Evolutionary conservation across 768 basidiomycete genomes (phyloP), one percentile per base, ranked within the genome.

Genomic region (Psilocybe subaeruginosa): DNA sequence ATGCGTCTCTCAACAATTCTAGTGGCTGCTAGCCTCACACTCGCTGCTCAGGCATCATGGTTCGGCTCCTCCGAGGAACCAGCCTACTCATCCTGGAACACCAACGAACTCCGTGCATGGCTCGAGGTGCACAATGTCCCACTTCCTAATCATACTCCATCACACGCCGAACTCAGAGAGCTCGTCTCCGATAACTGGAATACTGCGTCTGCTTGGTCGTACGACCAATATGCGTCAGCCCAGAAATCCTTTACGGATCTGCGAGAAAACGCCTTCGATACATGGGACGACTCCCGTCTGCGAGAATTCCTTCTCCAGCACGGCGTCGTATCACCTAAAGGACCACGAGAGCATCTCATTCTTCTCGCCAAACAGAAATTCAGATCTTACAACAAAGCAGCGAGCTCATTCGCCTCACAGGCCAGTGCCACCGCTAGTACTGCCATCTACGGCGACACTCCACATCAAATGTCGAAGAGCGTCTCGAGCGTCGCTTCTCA

Each of bases 291-390:
- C 69, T 88, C 86, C 11, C 82, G 82, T 30, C 80, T 97, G 19
- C 86, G 95, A 68, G 80, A 91, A 64, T 97, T 90, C 76, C 80
- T 99, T 9, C 84, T 97, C 56, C 85, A 92, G 68, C 90, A 97
- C 66, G 95, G 95, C 45, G 80, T 97, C 61, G 86, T 99, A 53
- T 84, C 89, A 5, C 95, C 96, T 12, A 82, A 84, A 30, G 90
- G 91, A 2, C 88, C 88, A 2, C 81, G 83, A 58, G 96, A 97
- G 70, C 85, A 94, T 68, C 85, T 98, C 19, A 79, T 91, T 19
- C 76, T 90, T 14, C 80, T 92, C 43, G 95, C 92, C 29, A 91
- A 91, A 77, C 81, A 85, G 62, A 83, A 85, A 72, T 90, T 90
- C 68, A 74, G 77, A 8, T 78, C 80, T 6, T 92, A 88, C 71